A percentile compares a stretch with the other conserved stretches of the same genome.
phyloP scores from a whole-genome alignment of 2,329 filamentous ascomycete genomes.

The Dissoconium aciculare region DNA sequence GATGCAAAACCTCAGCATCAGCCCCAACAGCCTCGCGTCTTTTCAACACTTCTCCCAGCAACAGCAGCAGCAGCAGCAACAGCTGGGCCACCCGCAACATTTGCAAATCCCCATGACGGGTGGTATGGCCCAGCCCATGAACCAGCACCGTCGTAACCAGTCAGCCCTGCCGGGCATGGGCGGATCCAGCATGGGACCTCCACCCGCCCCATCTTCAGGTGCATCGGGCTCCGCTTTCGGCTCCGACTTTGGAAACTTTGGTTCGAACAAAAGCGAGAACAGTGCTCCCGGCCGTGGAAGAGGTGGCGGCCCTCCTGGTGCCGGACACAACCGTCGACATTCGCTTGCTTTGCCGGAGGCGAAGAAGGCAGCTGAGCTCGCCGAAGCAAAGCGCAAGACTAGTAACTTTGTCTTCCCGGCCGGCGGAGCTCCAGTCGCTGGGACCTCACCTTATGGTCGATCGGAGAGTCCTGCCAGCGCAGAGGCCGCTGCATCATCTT shows the following conservation, averaged over 20 bases:
- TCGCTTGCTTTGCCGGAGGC: slow-evolving; percentile 89
- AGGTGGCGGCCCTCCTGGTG: slow-evolving; percentile 50
- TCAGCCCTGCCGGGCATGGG: slow-evolving; percentile 87
- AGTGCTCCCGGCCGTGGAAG: slow-evolving; percentile 52
- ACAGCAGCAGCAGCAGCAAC: slow-evolving; percentile 62
- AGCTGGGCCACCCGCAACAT: slow-evolving; percentile 37
- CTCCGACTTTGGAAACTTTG: slow-evolving; percentile 48
- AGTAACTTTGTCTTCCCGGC: slow-evolving; percentile 84
- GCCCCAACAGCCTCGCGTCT: slow-evolving; percentile 41
- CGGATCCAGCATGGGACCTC: slow-evolving; percentile 73
- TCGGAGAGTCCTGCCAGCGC: slow-evolving; percentile 41
- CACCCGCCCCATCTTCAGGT: slow-evolving; percentile 64
- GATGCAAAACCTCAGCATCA: slow-evolving; percentile 63
- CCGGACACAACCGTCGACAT: slow-evolving; percentile 84
- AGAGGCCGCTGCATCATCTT: slow-evolving; percentile 10
- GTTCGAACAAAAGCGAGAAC: slow-evolving; percentile 45
- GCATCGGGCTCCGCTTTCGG: slow-evolving; percentile 65
- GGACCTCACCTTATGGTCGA: slow-evolving; percentile 34
- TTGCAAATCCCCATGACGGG: slow-evolving; percentile 55
- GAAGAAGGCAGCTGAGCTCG: slow-evolving; percentile 91
- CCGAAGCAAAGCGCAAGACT: slow-evolving; percentile 90
- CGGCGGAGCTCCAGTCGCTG: slow-evolving; percentile 20
- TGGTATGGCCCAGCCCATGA: slow-evolving; percentile 53
- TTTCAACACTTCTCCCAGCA: no score
- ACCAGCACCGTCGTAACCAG: slow-evolving; percentile 92